Evolutionary conservation across 2,329 filamentous ascomycete genomes (phyloP).

Genomic region (Apiospora aurea): DNA sequence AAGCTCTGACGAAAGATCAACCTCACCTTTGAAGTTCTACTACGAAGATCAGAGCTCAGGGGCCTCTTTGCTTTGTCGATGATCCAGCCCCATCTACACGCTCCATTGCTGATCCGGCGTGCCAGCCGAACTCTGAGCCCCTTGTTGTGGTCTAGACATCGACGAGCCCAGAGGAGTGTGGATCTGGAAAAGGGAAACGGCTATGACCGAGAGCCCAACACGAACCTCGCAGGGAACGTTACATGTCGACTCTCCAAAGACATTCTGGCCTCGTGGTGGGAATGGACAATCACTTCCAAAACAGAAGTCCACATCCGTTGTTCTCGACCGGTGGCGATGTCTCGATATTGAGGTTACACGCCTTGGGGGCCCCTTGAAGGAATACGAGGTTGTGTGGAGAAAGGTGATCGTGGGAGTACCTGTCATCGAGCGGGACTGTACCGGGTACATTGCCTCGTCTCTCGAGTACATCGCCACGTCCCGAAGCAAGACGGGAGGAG

Average conservation of each 20-base stretch:
- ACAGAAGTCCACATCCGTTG: neutral
- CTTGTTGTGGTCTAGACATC: neutral
- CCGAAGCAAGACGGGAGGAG: neutral
- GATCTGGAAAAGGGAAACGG: neutral
- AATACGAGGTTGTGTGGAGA: constrained; percentile 8
- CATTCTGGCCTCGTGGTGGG: neutral
- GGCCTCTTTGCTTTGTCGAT: neutral
- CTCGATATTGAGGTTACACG: neutral
- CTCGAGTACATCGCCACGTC: neutral
- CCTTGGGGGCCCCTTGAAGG: neutral
- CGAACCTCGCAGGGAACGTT: no score
- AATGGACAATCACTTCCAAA: neutral
- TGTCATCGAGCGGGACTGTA: neutral
- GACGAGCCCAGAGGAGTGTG: neutral
- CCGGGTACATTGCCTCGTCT: neutral
- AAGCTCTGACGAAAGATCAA: neutral
- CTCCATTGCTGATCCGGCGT: neutral
- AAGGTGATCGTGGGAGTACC: neutral
- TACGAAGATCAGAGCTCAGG: neutral
- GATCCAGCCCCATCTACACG: neutral
- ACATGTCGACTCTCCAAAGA: neutral
- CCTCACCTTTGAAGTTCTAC: neutral
- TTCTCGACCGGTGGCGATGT: neutral
- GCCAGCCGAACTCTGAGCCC: neutral
- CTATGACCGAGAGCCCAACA: no score